Conservation (phyloP, 2,329 filamentous ascomycete species). For the Phyllosticta ampelicida region DNA sequence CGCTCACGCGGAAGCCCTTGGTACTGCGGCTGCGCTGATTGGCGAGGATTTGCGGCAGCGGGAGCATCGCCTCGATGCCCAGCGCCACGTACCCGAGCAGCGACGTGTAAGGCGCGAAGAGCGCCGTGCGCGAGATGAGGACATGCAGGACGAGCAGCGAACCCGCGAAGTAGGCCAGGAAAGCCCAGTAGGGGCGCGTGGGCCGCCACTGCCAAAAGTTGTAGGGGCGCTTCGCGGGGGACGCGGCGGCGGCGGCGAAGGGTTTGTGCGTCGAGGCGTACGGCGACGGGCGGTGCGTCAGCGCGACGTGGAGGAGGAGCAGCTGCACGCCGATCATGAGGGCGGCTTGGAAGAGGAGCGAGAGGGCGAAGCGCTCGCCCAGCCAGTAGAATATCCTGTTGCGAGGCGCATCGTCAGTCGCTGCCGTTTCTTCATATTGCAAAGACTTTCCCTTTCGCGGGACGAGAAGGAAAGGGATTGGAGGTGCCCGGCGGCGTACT, state of each 20-base stretch:
- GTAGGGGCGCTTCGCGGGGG: slow-evolving; percentile 49
- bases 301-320: slow-evolving; percentile 49
- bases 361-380: slow-evolving; percentile 47
- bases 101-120: slow-evolving; percentile 57
- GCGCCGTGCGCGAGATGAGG: slow-evolving; percentile 46
- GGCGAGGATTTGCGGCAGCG: slow-evolving; percentile 64
- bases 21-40: slow-evolving; percentile 60
- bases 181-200: slow-evolving; percentile 69
- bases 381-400: slow-evolving; percentile 55
- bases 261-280: slow-evolving; percentile 37
- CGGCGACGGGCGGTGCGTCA: slow-evolving; percentile 42
- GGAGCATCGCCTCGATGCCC: slow-evolving; percentile 68
- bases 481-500: slow-evolving; percentile 29
- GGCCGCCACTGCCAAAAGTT: slow-evolving; percentile 77
- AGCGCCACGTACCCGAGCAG: slow-evolving; percentile 66
- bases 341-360: slow-evolving; percentile 49
- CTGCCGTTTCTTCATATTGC: no score
- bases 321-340: slow-evolving; percentile 51
- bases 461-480: not conserved
- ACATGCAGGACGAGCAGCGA: slow-evolving; percentile 54
- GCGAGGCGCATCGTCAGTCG: not conserved
- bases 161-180: slow-evolving; percentile 56
- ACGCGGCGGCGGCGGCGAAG: slow-evolving; percentile 44
- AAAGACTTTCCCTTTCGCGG: no score
- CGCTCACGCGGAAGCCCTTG: slow-evolving; percentile 65